Evolutionary conservation across 2,329 filamentous ascomycete genomes (phyloP), one percentile per base, ranked within the genome.

Genomic region (Thielaviopsis populi): DNA sequence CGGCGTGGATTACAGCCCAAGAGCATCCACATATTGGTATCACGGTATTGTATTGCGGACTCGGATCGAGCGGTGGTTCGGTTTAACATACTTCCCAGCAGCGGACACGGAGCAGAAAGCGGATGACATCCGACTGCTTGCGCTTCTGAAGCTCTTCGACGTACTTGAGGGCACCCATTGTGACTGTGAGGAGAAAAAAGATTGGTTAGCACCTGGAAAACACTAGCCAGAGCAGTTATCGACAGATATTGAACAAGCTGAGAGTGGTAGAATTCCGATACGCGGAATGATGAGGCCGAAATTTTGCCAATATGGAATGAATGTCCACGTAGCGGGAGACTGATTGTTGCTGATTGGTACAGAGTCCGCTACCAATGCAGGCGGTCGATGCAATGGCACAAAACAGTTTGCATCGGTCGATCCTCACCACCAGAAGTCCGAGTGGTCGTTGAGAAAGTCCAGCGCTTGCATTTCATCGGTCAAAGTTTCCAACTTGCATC

Each of bases 81-180:
- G 53, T 65, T 82, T 73, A 83, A 84, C 84, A 82, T 84, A 92
- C 92, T 89, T 99, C 94, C 94, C 94, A 99, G 91, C 94, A 99
- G 83, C 94, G 91, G 77, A 96, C 91, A 79, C 91, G 92, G 80
- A 96, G 90, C 82, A 99, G 88, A 86, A 99, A 99, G 83, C 91
- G 91, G 83, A 97, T 89, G 77, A 99, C 88, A 86, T 99, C 94
- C 79, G 90, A 96, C 88, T 99, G 94, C 91, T 99, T 99, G 90
- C 96, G 96, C 91, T 99, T 97, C 81, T 96, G 91, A 83, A 99
- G 88, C 86, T 99, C 94, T 87, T 99, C 95, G 82, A 99, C 90
- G 84, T 96, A 99, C 84, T 99, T 99, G 80, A 96, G 90, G 84
- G 92, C 92, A 89, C 94, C 94, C 94, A 96, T 96, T 85, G 92